These are phyloP conservation scores for Microbotryum silenes-acaulis DNA, from an alignment of 1,284 basidiomycete genomes.

Conservation along the genomic window DNA sequence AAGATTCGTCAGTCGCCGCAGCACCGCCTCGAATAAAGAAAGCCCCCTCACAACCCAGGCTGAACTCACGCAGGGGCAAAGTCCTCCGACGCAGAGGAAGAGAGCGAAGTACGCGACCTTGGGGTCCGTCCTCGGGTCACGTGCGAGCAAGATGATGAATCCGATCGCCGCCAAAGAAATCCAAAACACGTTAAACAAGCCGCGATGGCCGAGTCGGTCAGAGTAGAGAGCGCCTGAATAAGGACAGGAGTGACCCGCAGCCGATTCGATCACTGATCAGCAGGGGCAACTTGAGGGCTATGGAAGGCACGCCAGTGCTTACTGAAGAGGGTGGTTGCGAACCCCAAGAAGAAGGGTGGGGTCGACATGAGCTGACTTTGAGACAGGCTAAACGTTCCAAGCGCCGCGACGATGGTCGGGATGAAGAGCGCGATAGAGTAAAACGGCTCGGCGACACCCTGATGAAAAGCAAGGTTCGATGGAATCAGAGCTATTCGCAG, in stretches of 20 bases:
- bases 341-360: constrained; percentile 33
- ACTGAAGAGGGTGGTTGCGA: background rate
- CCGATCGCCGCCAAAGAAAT: background rate
- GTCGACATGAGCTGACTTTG: constrained; percentile 43
- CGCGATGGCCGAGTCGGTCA: background rate
- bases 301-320: background rate
- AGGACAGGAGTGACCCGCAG: background rate
- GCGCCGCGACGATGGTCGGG: constrained; percentile 42
- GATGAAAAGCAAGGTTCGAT: constrained; percentile 26
- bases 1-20: no score
- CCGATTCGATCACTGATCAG: background rate
- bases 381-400: constrained; percentile 40
- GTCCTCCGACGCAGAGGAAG: constrained; percentile 20
- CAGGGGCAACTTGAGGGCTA: constrained; percentile 30
- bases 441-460: constrained; percentile 9
- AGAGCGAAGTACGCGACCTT: constrained; percentile 1
- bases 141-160: constrained; percentile 3
- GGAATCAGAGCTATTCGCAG: background rate
- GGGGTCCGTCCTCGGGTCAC: background rate
- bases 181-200: background rate
- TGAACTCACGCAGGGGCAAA: constrained; percentile 12
- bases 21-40: background rate
- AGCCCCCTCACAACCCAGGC: constrained; percentile 31
- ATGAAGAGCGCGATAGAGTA: constrained; percentile 37
- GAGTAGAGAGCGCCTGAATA: constrained; percentile 5